Percentiles rank a stretch among this genome's conserved stretches.
Evolutionary conservation across 768 basidiomycete genomes (phyloP).

Genomic region (Pisolithus tinctorius): DNA sequence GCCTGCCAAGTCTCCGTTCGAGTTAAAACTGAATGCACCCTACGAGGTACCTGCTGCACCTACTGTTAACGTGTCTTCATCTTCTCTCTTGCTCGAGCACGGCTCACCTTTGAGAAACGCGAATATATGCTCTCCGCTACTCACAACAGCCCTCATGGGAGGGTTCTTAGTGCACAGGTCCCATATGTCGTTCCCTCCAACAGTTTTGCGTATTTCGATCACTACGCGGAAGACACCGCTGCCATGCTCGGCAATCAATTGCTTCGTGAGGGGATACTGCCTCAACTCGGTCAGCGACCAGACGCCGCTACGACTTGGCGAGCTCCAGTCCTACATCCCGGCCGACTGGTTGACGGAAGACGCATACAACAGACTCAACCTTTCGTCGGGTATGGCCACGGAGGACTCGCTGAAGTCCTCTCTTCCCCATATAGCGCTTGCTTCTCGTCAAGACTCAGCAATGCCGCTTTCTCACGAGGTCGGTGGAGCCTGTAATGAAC

Average conservation of each 20-base stretch:
- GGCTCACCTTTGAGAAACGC: constrained; percentile 32
- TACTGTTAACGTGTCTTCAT: constrained; percentile 24
- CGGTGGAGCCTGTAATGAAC: constrained; percentile 11
- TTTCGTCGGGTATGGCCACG: constrained; percentile 15
- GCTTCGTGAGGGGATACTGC: constrained; percentile 27
- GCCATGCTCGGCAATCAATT: constrained; percentile 31
- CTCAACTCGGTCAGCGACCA: constrained; percentile 17
- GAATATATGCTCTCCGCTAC: constrained; percentile 21
- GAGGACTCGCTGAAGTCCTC: constrained; percentile 27
- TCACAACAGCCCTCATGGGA: constrained; percentile 17
- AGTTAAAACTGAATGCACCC: constrained; percentile 46
- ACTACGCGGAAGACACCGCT: constrained; percentile 40
- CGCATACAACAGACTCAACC: constrained; percentile 21
- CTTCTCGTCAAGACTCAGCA: constrained; percentile 19
- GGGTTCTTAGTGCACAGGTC: constrained; percentile 14
- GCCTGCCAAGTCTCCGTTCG: constrained; percentile 51
- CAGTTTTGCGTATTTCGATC: constrained; percentile 44
- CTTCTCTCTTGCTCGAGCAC: constrained; percentile 39
- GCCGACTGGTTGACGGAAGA: constrained; percentile 41
- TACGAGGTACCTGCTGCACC: constrained; percentile 37
- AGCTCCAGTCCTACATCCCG: constrained; percentile 21
- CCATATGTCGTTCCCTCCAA: constrained; percentile 17
- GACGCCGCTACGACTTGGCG: constrained; percentile 18
- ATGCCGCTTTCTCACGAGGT: constrained; percentile 46
- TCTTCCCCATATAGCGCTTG: constrained; percentile 19